These are phyloP conservation scores for Hymenoscyphus infarciens DNA, from an alignment of 2,329 filamentous ascomycete genomes.

Conservation along the genomic window DNA sequence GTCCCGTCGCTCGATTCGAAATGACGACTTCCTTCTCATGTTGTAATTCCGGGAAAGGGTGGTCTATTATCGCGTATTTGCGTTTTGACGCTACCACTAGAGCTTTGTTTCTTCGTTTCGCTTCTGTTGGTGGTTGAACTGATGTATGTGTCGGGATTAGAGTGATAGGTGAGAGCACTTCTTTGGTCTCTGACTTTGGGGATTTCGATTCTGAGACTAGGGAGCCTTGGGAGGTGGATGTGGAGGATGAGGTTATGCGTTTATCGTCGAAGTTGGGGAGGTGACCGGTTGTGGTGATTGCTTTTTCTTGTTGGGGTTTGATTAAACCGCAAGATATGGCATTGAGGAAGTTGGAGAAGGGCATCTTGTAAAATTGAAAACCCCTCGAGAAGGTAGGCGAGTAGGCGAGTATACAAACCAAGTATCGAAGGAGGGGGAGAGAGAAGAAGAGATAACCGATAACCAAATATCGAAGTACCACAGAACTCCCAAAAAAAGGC, in stretches of 20 bases:
- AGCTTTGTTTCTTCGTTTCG: conserved; percentile 18
- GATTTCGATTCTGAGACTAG: conserved; percentile 6
- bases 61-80: conserved; percentile 22
- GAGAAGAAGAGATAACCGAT: background rate
- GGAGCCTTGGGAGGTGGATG: background rate
- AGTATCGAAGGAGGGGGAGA: background rate
- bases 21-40: conserved; percentile 38
- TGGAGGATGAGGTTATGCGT: background rate
- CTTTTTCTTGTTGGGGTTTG: background rate
- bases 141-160: background rate
- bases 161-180: background rate
- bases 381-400: no score
- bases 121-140: background rate
- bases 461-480: background rate
- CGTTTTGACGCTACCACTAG: conserved; percentile 33
- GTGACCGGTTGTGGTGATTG: background rate
- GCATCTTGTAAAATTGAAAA: background rate
- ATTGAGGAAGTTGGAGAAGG: background rate
- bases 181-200: conserved; percentile 7
- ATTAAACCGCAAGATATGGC: background rate
- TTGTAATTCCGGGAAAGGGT: conserved; percentile 40
- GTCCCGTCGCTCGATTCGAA: conserved; percentile 33
- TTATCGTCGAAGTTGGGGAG: background rate
- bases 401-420: background rate
- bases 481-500: background rate